phyloP scores from a whole-genome alignment of 2,329 filamentous ascomycete genomes.

The Alternaria gaisen region DNA sequence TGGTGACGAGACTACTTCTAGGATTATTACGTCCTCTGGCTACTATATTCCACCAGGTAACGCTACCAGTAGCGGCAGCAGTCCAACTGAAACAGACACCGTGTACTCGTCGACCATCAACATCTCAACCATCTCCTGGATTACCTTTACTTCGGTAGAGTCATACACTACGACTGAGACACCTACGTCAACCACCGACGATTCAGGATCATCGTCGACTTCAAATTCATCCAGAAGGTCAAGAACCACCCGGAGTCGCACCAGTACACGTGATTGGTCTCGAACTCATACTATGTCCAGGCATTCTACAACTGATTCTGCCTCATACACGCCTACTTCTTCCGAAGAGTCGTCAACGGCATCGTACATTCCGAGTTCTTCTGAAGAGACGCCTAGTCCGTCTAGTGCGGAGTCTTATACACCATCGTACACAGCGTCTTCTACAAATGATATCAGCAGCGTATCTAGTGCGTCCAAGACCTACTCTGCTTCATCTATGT shows the following conservation, averaged over 20 bases:
- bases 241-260: neutral
- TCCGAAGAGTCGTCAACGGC: slow-evolving; percentile 1
- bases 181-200: slow-evolving; percentile 2
- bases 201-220: neutral
- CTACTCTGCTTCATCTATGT: neutral
- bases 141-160: slow-evolving; percentile 8
- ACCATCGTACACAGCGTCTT: neutral
- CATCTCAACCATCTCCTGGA: slow-evolving; percentile 11
- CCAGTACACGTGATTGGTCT: slow-evolving; percentile 9
- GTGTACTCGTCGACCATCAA: slow-evolving; percentile 5
- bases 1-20: slow-evolving; percentile 1
- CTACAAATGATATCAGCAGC: slow-evolving; percentile 1
- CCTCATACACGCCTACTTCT: neutral
- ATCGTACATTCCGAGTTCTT: neutral
- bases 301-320: neutral
- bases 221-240: neutral
- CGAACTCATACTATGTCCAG: slow-evolving; percentile 11
- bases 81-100: slow-evolving; percentile 1
- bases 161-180: neutral
- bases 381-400: neutral
- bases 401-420: neutral
- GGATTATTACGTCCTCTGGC: slow-evolving; percentile 5
- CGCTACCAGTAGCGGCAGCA: slow-evolving; percentile 2
- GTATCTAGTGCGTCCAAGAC: slow-evolving; percentile 6
- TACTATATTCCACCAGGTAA: slow-evolving; percentile 18